Conservation (phyloP, 192 early-diverging fungal genomes). For the Helicostylum pulchrum region DNA sequence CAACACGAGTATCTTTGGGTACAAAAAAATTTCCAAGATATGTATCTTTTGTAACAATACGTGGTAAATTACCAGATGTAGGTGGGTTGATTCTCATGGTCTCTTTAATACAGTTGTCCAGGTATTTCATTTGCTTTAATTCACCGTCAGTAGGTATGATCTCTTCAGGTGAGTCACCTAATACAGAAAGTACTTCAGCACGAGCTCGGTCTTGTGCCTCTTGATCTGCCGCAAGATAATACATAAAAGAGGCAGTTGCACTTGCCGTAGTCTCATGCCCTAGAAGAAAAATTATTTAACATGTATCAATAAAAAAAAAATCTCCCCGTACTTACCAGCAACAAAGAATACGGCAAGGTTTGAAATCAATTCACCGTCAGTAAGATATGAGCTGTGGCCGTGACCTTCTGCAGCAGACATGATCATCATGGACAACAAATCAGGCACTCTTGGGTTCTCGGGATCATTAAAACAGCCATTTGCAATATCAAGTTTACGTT, state of each 20-base stretch:
- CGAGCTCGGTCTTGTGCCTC: conserved; percentile 18
- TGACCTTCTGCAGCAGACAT: too few relatives aligned
- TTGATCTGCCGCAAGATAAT: neutral
- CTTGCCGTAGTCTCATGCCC: neutral
- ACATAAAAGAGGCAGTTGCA: neutral
- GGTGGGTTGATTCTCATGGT: conserved; percentile 17
- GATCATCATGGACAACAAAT: conserved; percentile 1
- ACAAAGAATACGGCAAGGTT: conserved; percentile 1
- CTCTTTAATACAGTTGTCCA: conserved; percentile 36
- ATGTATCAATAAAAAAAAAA: too few relatives aligned
- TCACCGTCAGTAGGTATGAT: conserved; percentile 33
- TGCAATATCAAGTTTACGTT: too few relatives aligned
- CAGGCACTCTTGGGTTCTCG: neutral
- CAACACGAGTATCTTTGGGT: conserved; percentile 1
- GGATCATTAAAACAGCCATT: neutral
- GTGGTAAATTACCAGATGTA: conserved; percentile 3
- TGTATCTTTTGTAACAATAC: conserved; percentile 11
- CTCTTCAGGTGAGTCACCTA: conserved; percentile 19
- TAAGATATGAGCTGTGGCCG: neutral
- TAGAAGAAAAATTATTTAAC: too few relatives aligned
- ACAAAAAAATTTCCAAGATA: conserved; percentile 5
- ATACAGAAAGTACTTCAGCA: conserved; percentile 16
- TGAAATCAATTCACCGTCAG: neutral
- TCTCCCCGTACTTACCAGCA: neutral
- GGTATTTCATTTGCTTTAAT: conserved; percentile 46